Base-by-base conservation (phyloP, 345 rosid species). In the Brassica rapa region DNA sequence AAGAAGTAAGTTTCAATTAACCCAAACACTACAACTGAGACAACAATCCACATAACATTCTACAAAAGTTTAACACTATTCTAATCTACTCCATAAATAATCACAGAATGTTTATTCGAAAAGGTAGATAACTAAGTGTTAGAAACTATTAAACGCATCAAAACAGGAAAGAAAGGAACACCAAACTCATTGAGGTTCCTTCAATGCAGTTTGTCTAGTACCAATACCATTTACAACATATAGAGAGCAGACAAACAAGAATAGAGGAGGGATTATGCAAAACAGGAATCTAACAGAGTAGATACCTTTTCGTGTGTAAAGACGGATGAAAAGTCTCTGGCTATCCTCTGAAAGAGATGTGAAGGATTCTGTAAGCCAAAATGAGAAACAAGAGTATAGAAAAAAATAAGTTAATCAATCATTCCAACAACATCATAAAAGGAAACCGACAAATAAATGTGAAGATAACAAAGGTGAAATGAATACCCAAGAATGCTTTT, bases 321-420 rank as follows among this genome's bases (percentile, higher is more conserved):
- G 95, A 81, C 97, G 91, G 66, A 94, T 80, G 75, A 94, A 94
- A 75, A 94, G 90, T 85, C 95, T 87, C 76, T 91, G 98, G 82
- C 97, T 83, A 80, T 85, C 95, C 72, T 84, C 86, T 39, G 93
- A 82, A 43, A 92, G 89, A 25, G 86, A 68, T 33, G 76, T 64
- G 77, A 91, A 90, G 70, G 92, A 89, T 75, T 88, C 98, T 94
- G 94, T 65, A 55, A 82, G 82, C 33, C 81, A 63, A 80, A 39
- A 77, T 51, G 65, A 70, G 35, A 68, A 73, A 39, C 15, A 43
- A 41, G 2, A 41, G 62, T 24, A 37, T 1, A 15, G 14, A 68
- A 35, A 37, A 32, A 29, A 29, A 29, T 3, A 32, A 37, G 56
- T 70, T 10, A 24, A 76, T 80, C 61, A 68, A 0, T 8, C 27